Conservation (phyloP, 768 basidiomycete species). For the Tricholoma hemisulphureum region DNA sequence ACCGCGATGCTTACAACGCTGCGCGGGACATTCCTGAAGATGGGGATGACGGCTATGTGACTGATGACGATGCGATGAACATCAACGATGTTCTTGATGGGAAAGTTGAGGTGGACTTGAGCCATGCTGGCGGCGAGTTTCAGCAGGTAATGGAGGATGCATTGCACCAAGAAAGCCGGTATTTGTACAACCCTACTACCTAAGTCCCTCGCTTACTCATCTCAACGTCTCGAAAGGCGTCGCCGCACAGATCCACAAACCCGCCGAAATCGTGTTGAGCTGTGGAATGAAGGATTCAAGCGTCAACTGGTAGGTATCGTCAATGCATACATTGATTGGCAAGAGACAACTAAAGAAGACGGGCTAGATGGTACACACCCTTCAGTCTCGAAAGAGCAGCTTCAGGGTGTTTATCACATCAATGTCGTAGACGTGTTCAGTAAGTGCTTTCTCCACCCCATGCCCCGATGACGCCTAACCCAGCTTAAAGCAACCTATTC, state of each 20-base stretch:
- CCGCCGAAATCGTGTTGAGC: background rate
- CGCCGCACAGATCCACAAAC: background rate
- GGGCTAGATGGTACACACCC: background rate
- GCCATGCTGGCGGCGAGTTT: conserved; percentile 5
- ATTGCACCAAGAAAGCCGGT: background rate
- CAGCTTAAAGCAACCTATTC: no score
- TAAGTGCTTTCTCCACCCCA: background rate
- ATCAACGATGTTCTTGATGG: background rate
- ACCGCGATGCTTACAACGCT: background rate
- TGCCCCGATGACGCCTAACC: no score
- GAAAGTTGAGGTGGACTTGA: background rate
- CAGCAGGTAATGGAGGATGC: conserved; percentile 3
- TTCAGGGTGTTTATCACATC: background rate
- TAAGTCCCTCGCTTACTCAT: background rate
- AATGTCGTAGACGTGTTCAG: conserved; percentile 3
- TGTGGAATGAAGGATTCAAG: background rate
- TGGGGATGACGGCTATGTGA: background rate
- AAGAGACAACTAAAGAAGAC: conserved; percentile 1
- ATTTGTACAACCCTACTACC: background rate
- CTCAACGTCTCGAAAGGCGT: background rate
- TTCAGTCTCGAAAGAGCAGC: no score
- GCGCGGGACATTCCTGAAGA: background rate
- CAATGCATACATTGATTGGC: conserved; percentile 12
- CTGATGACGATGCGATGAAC: background rate
- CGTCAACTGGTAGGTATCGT: conserved; percentile 8